Evolutionary conservation across 2,329 filamentous ascomycete species (phyloP).

Genomic region (Venturia aucupariae): DNA sequence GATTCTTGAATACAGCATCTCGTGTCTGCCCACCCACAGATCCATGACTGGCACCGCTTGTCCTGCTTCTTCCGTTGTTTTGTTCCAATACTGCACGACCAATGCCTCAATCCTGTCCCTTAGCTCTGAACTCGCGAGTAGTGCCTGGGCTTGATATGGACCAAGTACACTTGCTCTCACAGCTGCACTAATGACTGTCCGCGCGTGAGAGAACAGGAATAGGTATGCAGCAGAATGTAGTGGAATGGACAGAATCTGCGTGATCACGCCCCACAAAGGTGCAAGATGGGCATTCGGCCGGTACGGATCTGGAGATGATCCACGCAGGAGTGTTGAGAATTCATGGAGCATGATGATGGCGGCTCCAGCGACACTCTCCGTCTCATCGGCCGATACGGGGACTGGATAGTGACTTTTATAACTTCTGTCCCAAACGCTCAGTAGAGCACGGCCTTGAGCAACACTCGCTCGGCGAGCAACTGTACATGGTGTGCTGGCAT

Average conservation of each 20-base stretch:
- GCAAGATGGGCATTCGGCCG: conserved; percentile 51
- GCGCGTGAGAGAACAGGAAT: conserved; percentile 67
- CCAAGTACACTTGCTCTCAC: conserved; percentile 71
- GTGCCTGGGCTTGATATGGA: conserved; percentile 67
- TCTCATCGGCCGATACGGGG: neutral
- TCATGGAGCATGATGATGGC: conserved; percentile 22
- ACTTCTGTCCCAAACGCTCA: conserved; percentile 68
- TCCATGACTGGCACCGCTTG: conserved; percentile 72
- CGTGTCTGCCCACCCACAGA: conserved; percentile 74
- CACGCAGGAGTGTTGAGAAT: conserved; percentile 25
- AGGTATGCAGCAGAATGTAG: conserved; percentile 60
- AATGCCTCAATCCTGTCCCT: conserved; percentile 48
- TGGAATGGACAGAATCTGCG: conserved; percentile 50
- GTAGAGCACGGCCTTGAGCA: conserved; percentile 64
- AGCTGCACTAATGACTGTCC: conserved; percentile 66
- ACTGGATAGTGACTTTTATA: conserved; percentile 34
- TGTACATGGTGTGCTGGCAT: conserved; percentile 69
- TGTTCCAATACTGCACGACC: conserved; percentile 52
- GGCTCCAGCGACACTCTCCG: neutral
- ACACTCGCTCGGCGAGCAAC: conserved; percentile 67
- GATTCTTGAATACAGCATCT: conserved; percentile 74
- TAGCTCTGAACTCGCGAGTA: conserved; percentile 54
- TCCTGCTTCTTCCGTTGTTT: conserved; percentile 55
- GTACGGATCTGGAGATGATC: conserved; percentile 15
- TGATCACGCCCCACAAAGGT: conserved; percentile 61